Evolutionary conservation across 179 eudicot genomes (phyloP).

Genomic region (Spergularia azorica): DNA sequence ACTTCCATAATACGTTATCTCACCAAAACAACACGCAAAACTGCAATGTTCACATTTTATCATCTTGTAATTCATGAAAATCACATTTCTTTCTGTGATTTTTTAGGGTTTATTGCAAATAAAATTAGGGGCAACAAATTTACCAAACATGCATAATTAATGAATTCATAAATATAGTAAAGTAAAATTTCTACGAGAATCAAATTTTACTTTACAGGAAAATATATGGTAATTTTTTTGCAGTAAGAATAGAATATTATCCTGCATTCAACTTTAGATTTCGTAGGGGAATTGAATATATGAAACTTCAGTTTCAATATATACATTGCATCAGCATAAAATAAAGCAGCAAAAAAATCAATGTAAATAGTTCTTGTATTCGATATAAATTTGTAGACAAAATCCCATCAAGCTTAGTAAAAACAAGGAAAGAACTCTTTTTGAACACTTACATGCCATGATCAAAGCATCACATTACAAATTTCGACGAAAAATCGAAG

Average conservation of each 20-base stretch:
- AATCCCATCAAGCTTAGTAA: neutral
- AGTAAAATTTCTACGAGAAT: no score
- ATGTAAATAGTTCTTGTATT: neutral
- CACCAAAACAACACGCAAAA: neutral
- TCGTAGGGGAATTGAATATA: neutral
- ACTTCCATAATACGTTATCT: neutral
- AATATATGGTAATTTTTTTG: neutral
- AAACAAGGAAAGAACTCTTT: no score
- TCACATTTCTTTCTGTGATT: no score
- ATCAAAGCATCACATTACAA: neutral
- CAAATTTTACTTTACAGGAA: neutral
- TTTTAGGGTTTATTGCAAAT: no score
- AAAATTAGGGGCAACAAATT: no score
- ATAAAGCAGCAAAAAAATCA: neutral
- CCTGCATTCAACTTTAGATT: neutral
- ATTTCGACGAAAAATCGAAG: neutral
- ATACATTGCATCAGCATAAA: neutral
- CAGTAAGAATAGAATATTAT: neutral
- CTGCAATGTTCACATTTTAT: slow-evolving; percentile 1
- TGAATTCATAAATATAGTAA: no score
- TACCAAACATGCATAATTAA: no score
- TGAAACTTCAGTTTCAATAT: slow-evolving; percentile 8
- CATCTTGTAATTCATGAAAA: neutral
- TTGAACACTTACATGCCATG: no score
- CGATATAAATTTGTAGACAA: neutral